Conservation (phyloP, 2,329 filamentous ascomycete genomes). For the Myrmaecium sp. region DNA sequence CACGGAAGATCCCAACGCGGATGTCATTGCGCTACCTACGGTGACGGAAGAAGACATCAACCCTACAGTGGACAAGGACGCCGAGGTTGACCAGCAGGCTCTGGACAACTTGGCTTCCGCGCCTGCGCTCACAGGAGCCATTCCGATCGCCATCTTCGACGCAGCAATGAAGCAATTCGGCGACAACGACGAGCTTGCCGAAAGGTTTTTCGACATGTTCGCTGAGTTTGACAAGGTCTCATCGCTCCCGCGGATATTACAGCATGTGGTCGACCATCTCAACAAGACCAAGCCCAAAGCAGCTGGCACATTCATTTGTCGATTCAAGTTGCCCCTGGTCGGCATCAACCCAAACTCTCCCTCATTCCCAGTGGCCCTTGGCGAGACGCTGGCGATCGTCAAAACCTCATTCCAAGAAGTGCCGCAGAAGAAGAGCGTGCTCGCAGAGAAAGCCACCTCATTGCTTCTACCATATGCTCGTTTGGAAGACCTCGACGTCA, state of each 20-base stretch:
- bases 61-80: constrained; percentile 34
- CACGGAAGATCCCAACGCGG: constrained; percentile 29
- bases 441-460: constrained; percentile 30
- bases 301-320: constrained; percentile 45
- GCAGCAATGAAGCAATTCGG: constrained; percentile 64
- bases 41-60: constrained; percentile 47
- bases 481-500: constrained; percentile 32
- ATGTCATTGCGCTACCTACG: constrained; percentile 40
- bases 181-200: constrained; percentile 47
- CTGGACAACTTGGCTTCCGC: constrained; percentile 52
- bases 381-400: constrained; percentile 45
- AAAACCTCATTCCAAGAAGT: constrained; percentile 30
- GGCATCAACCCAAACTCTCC: constrained; percentile 46
- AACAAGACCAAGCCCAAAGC: constrained; percentile 37
- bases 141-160: constrained; percentile 84
- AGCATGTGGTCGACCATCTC: constrained; percentile 56
- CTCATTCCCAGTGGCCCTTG: constrained; percentile 57
- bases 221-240: constrained; percentile 49
- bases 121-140: constrained; percentile 79
- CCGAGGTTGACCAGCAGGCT: constrained; percentile 31
- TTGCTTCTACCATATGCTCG: constrained; percentile 31
- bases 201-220: constrained; percentile 69
- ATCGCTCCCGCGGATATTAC: constrained; percentile 47
- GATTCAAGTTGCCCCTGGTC: constrained; percentile 52
- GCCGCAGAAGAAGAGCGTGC: constrained; percentile 14